Conservation (phyloP, 768 basidiomycete genomes). For the Dacryopinax spathularia region DNA sequence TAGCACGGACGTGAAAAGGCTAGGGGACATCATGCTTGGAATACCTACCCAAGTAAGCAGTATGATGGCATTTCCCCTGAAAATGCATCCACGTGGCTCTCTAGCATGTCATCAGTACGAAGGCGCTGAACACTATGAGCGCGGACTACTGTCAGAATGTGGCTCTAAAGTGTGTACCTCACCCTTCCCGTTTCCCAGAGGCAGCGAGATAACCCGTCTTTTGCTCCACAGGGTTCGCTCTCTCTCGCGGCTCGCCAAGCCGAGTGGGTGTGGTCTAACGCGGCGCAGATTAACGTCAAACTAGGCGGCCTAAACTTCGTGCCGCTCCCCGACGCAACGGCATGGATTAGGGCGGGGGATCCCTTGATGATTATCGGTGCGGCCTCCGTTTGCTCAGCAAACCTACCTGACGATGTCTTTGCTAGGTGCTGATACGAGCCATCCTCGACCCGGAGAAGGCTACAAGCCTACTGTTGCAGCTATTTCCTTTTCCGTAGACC, state of each 20-base stretch:
- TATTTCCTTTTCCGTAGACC: neutral
- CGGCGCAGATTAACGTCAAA: neutral
- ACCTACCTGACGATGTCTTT: too few relatives aligned
- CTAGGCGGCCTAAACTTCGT: neutral
- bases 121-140: neutral
- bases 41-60: neutral
- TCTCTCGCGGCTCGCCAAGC: neutral
- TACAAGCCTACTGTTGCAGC: neutral
- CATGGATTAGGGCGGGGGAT: neutral
- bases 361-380: neutral
- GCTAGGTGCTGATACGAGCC: conserved; percentile 1
- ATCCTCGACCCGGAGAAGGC: neutral
- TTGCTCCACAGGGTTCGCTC: neutral
- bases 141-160: neutral
- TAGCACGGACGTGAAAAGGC: neutral
- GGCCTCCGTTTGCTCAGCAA: too few relatives aligned
- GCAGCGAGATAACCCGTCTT: neutral
- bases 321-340: neutral
- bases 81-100: neutral
- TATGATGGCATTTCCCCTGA: neutral
- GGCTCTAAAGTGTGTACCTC: neutral
- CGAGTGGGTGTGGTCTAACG: neutral
- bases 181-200: too few relatives aligned
- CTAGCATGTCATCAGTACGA: neutral
- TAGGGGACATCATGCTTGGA: neutral